These are phyloP conservation scores for Solanum stenotomum DNA, from an alignment of 257 asterid genomes.

Conservation along the genomic window DNA sequence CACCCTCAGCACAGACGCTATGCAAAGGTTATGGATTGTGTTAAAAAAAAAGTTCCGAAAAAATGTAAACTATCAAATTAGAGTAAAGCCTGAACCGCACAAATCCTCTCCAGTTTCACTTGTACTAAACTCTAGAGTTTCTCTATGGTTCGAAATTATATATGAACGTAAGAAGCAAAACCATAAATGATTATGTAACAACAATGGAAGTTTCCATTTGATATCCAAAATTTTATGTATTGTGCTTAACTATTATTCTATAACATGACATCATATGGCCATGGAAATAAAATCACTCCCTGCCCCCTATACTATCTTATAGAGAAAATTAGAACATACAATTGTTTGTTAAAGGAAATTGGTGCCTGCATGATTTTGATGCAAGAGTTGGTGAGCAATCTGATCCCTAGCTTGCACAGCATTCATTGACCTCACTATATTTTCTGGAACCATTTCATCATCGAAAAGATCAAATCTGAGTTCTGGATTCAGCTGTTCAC, in stretches of 20 bases:
- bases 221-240: neutral
- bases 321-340: neutral
- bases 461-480: constrained; percentile 51
- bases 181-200: neutral
- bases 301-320: neutral
- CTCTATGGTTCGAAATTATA: neutral
- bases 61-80: neutral
- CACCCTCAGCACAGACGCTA: too few species aligned
- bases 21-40: neutral
- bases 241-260: constrained; percentile 1
- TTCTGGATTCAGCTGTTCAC: constrained; percentile 45
- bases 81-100: neutral
- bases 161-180: neutral
- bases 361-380: constrained; percentile 50
- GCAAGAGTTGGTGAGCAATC: constrained; percentile 73
- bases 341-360: constrained; percentile 14
- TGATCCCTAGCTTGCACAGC: constrained; percentile 52
- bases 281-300: constrained; percentile 5
- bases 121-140: neutral
- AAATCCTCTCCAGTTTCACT: neutral
- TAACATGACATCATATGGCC: constrained; percentile 13
- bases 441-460: constrained; percentile 46
- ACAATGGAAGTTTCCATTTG: neutral
- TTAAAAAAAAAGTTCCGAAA: too few species aligned
- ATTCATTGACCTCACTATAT: constrained; percentile 25